These are phyloP conservation scores for Cucurbita maxima DNA, from an alignment of 306 rosid genomes.

Conservation along the genomic window DNA sequence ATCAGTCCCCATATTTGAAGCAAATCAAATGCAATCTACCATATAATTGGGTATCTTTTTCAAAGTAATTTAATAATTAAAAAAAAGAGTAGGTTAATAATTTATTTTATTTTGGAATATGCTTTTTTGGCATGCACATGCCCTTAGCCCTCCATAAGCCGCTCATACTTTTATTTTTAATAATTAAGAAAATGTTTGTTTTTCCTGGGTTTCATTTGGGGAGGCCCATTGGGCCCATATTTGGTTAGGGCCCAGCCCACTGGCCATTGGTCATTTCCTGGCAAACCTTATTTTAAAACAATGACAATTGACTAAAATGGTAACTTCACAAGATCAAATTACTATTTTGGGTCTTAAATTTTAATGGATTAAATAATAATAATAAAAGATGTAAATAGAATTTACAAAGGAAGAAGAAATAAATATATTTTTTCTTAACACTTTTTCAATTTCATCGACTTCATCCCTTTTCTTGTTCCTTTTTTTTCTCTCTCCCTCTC, in stretches of 20 bases:
- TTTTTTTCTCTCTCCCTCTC: background rate
- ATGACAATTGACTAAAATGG: too few relatives aligned
- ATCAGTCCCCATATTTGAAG: background rate
- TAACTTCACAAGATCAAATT: too few relatives aligned
- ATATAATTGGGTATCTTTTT: background rate
- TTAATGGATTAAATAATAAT: too few relatives aligned
- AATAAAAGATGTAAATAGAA: too few relatives aligned
- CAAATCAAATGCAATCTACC: background rate
- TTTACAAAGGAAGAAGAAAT: too few relatives aligned
- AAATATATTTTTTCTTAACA: too few relatives aligned
- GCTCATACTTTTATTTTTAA: background rate
- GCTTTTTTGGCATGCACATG: constrained; percentile 9
- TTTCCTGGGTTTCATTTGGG: background rate
- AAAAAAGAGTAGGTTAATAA: background rate
- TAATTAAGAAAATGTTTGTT: background rate
- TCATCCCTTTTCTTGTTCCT: too few relatives aligned
- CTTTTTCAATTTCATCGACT: too few relatives aligned
- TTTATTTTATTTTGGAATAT: background rate
- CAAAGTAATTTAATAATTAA: background rate
- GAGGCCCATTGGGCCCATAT: background rate
- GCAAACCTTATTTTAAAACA: too few relatives aligned
- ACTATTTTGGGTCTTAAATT: too few relatives aligned
- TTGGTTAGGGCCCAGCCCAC: background rate
- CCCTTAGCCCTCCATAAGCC: background rate
- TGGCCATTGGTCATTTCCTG: background rate